These are phyloP conservation scores for Trichocomaceae sp. DNA, from an alignment of 2,329 filamentous ascomycete genomes.

Conservation along the genomic window DNA sequence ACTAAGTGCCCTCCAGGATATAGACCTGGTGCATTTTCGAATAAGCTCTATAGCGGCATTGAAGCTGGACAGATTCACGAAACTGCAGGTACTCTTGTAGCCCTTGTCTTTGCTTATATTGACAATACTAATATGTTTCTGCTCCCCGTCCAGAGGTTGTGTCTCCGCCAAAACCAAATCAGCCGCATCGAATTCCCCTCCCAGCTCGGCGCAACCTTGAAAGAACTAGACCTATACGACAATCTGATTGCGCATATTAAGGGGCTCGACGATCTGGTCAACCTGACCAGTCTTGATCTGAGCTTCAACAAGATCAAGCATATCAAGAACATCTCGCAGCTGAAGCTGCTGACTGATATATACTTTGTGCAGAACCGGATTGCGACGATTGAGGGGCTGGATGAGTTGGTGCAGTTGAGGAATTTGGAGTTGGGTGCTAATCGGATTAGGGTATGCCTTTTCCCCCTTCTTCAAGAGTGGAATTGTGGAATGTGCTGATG, in stretches of 20 bases:
- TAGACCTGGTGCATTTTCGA: conserved; percentile 83
- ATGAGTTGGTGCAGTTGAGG: conserved; percentile 64
- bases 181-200: conserved; percentile 69
- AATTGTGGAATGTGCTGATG: conserved; percentile 11
- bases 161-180: conserved; percentile 89
- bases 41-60: conserved; percentile 71
- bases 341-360: conserved; percentile 71
- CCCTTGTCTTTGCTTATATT: no score
- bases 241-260: conserved; percentile 85
- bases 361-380: conserved; percentile 97
- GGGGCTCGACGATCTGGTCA: conserved; percentile 68
- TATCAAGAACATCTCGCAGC: conserved; percentile 78
- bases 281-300: conserved; percentile 75
- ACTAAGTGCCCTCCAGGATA: conserved; percentile 51
- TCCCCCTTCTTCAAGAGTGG: background rate
- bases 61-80: conserved; percentile 73
- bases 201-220: conserved; percentile 57
- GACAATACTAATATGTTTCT: no score
- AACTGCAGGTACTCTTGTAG: conserved; percentile 49
- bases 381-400: conserved; percentile 73
- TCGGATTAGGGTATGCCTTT: conserved; percentile 57
- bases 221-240: conserved; percentile 92
- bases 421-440: conserved; percentile 92
- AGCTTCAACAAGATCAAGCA: conserved; percentile 99
- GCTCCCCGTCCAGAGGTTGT: conserved; percentile 56